Percentiles rank a stretch among this genome's conserved stretches.
phyloP scores from a whole-genome alignment of 2,329 filamentous ascomycete species.

The Dendrostoma leiphaemia region DNA sequence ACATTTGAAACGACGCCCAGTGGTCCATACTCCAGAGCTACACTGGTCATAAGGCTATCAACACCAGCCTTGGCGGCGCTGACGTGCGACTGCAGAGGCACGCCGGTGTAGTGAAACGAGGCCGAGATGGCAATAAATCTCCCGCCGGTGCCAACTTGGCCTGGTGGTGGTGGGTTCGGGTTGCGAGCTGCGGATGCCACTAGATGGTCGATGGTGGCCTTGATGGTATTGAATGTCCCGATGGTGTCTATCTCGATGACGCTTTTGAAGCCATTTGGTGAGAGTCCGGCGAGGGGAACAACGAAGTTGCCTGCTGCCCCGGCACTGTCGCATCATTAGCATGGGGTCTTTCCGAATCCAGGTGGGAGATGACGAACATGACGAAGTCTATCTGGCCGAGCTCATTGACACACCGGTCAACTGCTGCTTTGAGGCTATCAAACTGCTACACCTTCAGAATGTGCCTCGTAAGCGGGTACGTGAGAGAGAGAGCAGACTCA shows the following conservation, averaged over 20 bases:
- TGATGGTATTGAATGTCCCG: constrained; percentile 91
- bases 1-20: constrained; percentile 84
- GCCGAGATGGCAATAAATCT: constrained; percentile 89
- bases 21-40: constrained; percentile 88
- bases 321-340: constrained; percentile 52
- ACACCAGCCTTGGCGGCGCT: constrained; percentile 87
- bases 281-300: constrained; percentile 77
- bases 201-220: constrained; percentile 83
- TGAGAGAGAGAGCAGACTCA: too few species aligned
- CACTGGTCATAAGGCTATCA: constrained; percentile 76
- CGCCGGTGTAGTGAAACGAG: constrained; percentile 85
- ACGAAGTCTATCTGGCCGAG: constrained; percentile 89
- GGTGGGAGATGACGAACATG: constrained; percentile 59
- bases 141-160: constrained; percentile 61
- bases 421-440: constrained; percentile 68
- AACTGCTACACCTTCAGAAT: constrained; percentile 35
- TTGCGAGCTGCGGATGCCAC: constrained; percentile 69
- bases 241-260: constrained; percentile 97
- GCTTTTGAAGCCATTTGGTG: constrained; percentile 85
- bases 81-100: constrained; percentile 86
- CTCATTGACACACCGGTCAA: constrained; percentile 75
- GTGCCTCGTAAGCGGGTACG: neutral
- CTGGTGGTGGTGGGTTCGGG: constrained; percentile 57
- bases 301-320: constrained; percentile 97
- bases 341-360: neutral